phyloP scores from a whole-genome alignment of 2,329 filamentous ascomycete species.

The Colletotrichum zoysiae region DNA sequence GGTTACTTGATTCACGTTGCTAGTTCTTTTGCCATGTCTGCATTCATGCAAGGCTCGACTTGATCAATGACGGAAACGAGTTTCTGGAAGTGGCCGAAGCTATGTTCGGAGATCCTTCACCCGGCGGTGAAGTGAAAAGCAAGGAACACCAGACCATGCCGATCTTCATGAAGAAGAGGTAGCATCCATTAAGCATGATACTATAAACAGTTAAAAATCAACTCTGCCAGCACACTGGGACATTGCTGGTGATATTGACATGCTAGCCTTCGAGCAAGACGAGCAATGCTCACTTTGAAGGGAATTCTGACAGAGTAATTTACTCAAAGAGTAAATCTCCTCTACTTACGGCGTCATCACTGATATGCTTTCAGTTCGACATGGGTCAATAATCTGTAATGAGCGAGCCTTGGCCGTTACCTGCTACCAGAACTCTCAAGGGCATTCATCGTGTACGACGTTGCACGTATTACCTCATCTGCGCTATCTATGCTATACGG shows the following conservation, averaged over 20 bases:
- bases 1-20: not conserved
- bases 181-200: not conserved
- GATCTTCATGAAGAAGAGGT: not conserved
- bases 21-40: not conserved
- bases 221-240: not conserved
- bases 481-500: not conserved
- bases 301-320: not conserved
- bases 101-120: not conserved
- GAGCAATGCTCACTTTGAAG: no score
- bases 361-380: not conserved
- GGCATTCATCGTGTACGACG: not conserved
- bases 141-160: not conserved
- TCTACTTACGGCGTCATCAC: not conserved
- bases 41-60: not conserved
- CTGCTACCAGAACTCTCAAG: not conserved
- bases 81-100: not conserved
- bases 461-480: not conserved
- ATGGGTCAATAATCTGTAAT: not conserved
- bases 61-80: not conserved
- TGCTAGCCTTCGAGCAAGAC: not conserved
- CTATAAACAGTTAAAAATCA: not conserved
- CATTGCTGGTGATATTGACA: not conserved
- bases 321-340: not conserved
- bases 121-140: not conserved
- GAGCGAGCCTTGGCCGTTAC: not conserved